These are phyloP conservation scores for Cicer chorassanicum DNA, from an alignment of 306 rosid genomes.

Conservation along the genomic window DNA sequence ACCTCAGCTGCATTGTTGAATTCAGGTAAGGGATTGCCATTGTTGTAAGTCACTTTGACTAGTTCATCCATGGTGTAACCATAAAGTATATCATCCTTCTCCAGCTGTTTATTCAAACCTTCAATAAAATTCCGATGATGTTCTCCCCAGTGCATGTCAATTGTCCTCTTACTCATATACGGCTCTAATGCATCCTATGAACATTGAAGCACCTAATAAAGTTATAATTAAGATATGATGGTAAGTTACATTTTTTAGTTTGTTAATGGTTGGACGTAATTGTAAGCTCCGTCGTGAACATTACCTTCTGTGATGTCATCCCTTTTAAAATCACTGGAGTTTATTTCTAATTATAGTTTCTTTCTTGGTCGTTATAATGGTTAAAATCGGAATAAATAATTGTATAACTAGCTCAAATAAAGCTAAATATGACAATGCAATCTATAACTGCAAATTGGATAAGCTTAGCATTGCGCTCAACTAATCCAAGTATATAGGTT, in stretches of 20 bases:
- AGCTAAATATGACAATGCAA: slow-evolving; percentile 18
- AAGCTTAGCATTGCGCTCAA: slow-evolving; percentile 11
- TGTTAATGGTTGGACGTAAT: slow-evolving; percentile 1
- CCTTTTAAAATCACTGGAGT: background rate
- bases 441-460: slow-evolving; percentile 10
- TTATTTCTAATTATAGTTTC: slow-evolving; percentile 20
- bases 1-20: slow-evolving; percentile 95
- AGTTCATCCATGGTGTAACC: slow-evolving; percentile 89
- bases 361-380: slow-evolving; percentile 4
- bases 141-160: slow-evolving; percentile 86
- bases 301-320: slow-evolving; percentile 10
- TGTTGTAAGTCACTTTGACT: slow-evolving; percentile 86
- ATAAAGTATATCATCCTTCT: slow-evolving; percentile 75
- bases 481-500: slow-evolving; percentile 25
- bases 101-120: slow-evolving; percentile 78
- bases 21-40: slow-evolving; percentile 87
- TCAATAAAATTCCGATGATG: slow-evolving; percentile 77
- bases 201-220: slow-evolving; percentile 42
- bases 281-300: slow-evolving; percentile 12
- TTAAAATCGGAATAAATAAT: background rate
- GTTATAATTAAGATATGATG: slow-evolving; percentile 9
- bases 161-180: slow-evolving; percentile 78
- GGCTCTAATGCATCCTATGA: slow-evolving; percentile 92
- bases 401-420: slow-evolving; percentile 14
- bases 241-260: background rate